Evolutionary conservation across 192 early-diverging fungal species (phyloP).

Genomic region (Rhizoclosmatium globosum): DNA sequence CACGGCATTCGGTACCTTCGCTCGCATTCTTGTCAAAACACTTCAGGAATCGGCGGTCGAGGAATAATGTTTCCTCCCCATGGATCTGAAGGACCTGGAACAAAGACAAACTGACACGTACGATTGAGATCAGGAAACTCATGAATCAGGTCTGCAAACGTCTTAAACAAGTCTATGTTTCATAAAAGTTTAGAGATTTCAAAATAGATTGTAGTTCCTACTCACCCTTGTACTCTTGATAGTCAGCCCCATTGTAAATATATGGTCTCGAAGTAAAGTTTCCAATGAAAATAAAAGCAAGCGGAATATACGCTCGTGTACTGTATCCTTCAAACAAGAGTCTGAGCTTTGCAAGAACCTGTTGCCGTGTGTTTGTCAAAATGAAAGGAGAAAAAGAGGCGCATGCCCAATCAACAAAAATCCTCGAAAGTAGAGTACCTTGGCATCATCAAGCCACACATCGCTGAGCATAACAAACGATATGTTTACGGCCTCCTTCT

Average conservation of each 20-base stretch:
- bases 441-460: conserved; percentile 85
- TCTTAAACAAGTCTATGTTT: conserved; percentile 51
- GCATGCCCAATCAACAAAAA: conserved; percentile 15
- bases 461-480: conserved; percentile 86
- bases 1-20: conserved; percentile 63
- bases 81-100: conserved; percentile 89
- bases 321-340: conserved; percentile 81
- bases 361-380: not conserved
- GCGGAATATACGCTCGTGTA: conserved; percentile 62
- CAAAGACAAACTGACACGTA: conserved; percentile 82
- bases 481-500: conserved; percentile 56
- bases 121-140: conserved; percentile 67
- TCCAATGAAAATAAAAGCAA: conserved; percentile 88
- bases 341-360: conserved; percentile 77
- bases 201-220: not conserved
- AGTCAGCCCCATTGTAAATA: conserved; percentile 67
- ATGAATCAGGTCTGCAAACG: conserved; percentile 71
- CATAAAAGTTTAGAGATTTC: not conserved
- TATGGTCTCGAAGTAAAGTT: conserved; percentile 85
- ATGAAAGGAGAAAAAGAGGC: not conserved
- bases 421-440: conserved; percentile 50
- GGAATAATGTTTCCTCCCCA: conserved; percentile 78
- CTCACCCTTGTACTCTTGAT: conserved; percentile 67
- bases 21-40: conserved; percentile 70
- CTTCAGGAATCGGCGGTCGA: conserved; percentile 74